A percentile compares a stretch with the other conserved stretches of the same genome.
These are phyloP conservation scores for Nothophytophthora sp. DNA, from an alignment of 352 stramenopile genomes.

Conservation along the genomic window DNA sequence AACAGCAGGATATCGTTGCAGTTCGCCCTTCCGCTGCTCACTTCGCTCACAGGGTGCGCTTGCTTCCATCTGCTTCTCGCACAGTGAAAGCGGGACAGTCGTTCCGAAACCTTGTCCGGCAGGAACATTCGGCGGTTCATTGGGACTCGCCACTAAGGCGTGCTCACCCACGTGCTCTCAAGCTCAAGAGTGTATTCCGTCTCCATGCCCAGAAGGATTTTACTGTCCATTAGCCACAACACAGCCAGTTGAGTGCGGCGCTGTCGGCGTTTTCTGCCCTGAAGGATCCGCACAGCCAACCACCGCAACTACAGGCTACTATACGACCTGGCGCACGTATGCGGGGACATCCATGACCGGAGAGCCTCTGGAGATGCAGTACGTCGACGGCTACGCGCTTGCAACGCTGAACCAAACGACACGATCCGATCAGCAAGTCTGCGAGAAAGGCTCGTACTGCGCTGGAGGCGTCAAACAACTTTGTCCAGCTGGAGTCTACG, in stretches of 20 bases:
- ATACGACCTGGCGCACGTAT: constrained; percentile 50
- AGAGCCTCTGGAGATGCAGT: constrained; percentile 30
- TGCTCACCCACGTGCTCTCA: constrained; percentile 50
- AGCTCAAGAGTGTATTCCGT: constrained; percentile 34
- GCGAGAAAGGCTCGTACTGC: constrained; percentile 65
- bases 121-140: constrained; percentile 37
- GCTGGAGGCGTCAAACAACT: constrained; percentile 45
- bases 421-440: constrained; percentile 41
- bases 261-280: constrained; percentile 43
- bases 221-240: constrained; percentile 53
- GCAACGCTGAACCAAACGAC: constrained; percentile 40
- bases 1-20: background rate
- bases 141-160: constrained; percentile 39
- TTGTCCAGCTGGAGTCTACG: constrained; percentile 57
- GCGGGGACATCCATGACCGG: constrained; percentile 2
- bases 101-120: constrained; percentile 42
- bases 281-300: constrained; percentile 45
- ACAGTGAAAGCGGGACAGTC: constrained; percentile 38
- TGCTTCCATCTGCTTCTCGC: background rate
- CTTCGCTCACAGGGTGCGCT: background rate
- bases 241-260: constrained; percentile 36
- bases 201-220: constrained; percentile 50
- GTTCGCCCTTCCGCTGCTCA: background rate
- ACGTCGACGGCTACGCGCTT: constrained; percentile 40
- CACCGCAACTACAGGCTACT: constrained; percentile 40